Conservation (phyloP, 2,329 filamentous ascomycete species). For the Orbilia oligospora region DNA sequence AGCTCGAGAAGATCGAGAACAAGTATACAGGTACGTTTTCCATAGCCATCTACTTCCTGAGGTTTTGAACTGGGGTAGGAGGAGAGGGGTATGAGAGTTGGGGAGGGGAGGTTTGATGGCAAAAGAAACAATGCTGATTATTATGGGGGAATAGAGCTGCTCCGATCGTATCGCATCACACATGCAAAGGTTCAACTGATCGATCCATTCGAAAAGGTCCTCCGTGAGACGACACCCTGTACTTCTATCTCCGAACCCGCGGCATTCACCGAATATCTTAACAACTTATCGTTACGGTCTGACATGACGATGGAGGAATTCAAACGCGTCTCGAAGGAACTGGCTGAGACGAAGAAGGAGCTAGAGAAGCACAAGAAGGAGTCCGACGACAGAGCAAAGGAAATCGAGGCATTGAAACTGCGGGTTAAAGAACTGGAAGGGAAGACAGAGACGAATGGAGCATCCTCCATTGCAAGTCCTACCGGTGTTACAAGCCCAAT, state of each 20-base stretch:
- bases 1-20: conserved; percentile 89
- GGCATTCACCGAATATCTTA: conserved; percentile 89
- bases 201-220: conserved; percentile 90
- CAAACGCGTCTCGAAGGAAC: conserved; percentile 85
- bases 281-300: conserved; percentile 84
- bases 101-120: neutral
- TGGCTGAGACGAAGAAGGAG: conserved; percentile 83
- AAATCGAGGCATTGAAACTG: conserved; percentile 73
- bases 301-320: conserved; percentile 96
- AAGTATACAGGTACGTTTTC: conserved; percentile 81
- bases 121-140: conserved; percentile 16
- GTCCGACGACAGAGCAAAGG: conserved; percentile 73
- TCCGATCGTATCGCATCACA: conserved; percentile 91
- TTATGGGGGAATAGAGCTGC: conserved; percentile 75
- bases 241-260: conserved; percentile 88
- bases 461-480: conserved; percentile 37
- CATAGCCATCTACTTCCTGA: neutral
- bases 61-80: neutral
- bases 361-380: conserved; percentile 78
- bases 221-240: conserved; percentile 92
- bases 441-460: conserved; percentile 57
- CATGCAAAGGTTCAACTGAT: conserved; percentile 88
- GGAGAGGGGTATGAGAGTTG: neutral
- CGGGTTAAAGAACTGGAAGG: conserved; percentile 59
- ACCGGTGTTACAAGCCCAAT: conserved; percentile 56